A percentile compares a stretch with the other conserved stretches of the same genome.
Evolutionary conservation across 2,329 filamentous ascomycete species (phyloP).

Genomic region (Tricladium varicosporioides): DNA sequence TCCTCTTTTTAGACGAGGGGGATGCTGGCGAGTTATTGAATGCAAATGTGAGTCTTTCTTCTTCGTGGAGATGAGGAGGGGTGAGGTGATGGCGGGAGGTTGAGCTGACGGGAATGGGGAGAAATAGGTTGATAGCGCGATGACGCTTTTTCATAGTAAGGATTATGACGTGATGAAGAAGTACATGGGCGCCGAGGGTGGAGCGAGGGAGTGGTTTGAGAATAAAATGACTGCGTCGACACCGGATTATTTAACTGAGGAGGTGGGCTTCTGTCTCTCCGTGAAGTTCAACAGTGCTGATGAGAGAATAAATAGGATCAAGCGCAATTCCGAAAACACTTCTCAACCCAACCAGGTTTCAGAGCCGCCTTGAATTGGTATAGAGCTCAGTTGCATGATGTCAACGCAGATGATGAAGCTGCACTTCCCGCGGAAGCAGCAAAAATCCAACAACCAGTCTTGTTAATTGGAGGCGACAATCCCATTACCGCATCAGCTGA

Average conservation of each 20-base stretch:
- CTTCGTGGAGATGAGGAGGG: neutral
- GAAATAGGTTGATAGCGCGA: conserved; percentile 13
- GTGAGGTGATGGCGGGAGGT: no score
- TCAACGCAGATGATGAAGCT: conserved; percentile 17
- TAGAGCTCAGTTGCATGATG: conserved; percentile 13
- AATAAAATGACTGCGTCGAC: conserved; percentile 8
- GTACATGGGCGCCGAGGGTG: conserved; percentile 20
- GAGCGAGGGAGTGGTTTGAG: conserved; percentile 17
- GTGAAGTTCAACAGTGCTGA: neutral
- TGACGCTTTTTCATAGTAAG: conserved; percentile 15
- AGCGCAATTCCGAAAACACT: conserved; percentile 9
- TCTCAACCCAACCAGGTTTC: conserved; percentile 15
- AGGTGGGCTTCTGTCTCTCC: conserved; percentile 5
- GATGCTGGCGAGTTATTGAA: conserved; percentile 19
- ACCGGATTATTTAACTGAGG: conserved; percentile 9
- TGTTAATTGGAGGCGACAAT: conserved; percentile 13
- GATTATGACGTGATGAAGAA: conserved; percentile 18
- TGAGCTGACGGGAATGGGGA: no score
- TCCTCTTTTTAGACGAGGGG: conserved; percentile 23
- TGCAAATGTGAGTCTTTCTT: conserved; percentile 12
- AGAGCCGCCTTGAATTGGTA: conserved; percentile 21
- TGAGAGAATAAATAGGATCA: conserved; percentile 7
- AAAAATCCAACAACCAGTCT: conserved; percentile 13
- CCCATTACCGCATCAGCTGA: conserved; percentile 15
- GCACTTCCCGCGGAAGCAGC: conserved; percentile 15